These are phyloP conservation scores for Euphorbia peplus DNA, from an alignment of 345 rosid species.

Conservation along the genomic window DNA sequence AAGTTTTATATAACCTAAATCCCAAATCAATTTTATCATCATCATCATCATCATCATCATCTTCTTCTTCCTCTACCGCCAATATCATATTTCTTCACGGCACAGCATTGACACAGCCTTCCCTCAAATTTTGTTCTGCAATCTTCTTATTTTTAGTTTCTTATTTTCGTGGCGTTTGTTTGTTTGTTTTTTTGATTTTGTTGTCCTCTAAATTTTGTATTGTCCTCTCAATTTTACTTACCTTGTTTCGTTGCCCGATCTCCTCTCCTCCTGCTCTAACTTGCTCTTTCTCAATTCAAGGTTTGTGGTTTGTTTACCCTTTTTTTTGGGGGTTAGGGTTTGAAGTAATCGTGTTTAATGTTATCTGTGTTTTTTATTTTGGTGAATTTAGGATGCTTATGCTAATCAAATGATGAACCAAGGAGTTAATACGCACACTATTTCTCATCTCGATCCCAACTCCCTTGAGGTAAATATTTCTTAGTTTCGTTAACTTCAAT, in stretches of 20 bases:
- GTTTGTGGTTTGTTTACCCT: background rate
- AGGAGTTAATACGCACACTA: slow-evolving; percentile 56
- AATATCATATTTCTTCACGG: background rate
- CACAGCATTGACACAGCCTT: background rate
- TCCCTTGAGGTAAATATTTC: slow-evolving; percentile 58
- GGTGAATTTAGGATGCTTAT: slow-evolving; percentile 44
- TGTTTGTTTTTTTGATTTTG: background rate
- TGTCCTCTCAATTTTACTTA: slow-evolving; percentile 19
- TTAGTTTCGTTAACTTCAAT: background rate
- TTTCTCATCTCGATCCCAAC: slow-evolving; percentile 56
- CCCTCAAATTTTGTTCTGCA: background rate
- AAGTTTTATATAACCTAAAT: too few relatives aligned
- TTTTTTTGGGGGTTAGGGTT: slow-evolving; percentile 26
- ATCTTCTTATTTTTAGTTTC: background rate
- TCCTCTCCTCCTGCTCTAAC: slow-evolving; percentile 2
- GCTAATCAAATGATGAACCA: slow-evolving; percentile 69
- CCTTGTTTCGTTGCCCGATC: slow-evolving; percentile 11
- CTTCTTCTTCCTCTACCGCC: slow-evolving; percentile 6
- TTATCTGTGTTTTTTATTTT: background rate
- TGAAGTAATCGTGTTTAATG: slow-evolving; percentile 1
- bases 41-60: too few relatives aligned
- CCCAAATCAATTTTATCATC: background rate
- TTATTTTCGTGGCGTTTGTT: background rate
- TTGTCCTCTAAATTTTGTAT: background rate
- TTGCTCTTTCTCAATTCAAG: slow-evolving; percentile 5